These are phyloP conservation scores for Colletotrichum navitas DNA, from an alignment of 2,329 filamentous ascomycete species.

Conservation along the genomic window DNA sequence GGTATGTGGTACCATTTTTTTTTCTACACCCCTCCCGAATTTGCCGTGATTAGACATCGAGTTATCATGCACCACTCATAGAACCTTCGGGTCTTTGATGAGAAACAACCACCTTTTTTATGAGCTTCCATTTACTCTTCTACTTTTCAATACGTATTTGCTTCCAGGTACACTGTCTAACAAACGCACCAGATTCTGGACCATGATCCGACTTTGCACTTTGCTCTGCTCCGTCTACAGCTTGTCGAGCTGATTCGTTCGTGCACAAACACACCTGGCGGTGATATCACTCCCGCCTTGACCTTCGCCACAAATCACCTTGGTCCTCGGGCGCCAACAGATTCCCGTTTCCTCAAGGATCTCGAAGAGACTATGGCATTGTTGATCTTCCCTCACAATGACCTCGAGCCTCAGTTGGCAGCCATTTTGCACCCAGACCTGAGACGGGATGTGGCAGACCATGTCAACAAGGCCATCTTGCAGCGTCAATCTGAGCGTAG, in stretches of 20 bases:
- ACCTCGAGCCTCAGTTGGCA: constrained; percentile 80
- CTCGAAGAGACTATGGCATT: constrained; percentile 94
- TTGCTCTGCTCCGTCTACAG: constrained; percentile 89
- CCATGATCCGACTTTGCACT: constrained; percentile 84
- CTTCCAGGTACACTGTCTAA: constrained; percentile 45
- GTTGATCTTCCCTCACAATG: constrained; percentile 87
- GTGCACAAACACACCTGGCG: constrained; percentile 74
- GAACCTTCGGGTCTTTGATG: constrained; percentile 87
- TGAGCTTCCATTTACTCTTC: constrained; percentile 47
- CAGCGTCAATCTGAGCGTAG: constrained; percentile 77
- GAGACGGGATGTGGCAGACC: constrained; percentile 84
- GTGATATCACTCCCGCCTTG: constrained; percentile 83
- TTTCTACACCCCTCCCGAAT: constrained; percentile 32
- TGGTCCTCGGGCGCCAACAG: constrained; percentile 86
- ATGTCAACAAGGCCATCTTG: constrained; percentile 91
- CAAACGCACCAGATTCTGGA: constrained; percentile 81
- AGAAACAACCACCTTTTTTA: constrained; percentile 77
- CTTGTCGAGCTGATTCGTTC: constrained; percentile 91
- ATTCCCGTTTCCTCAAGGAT: constrained; percentile 84
- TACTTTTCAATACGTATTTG: constrained; percentile 15
- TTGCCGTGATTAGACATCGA: constrained; percentile 88
- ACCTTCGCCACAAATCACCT: constrained; percentile 90
- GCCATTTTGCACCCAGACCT: constrained; percentile 83
- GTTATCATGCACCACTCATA: constrained; percentile 99
- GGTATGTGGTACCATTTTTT: constrained; percentile 69